Percentiles rank a stretch among this genome's conserved stretches.
These are phyloP conservation scores for Aspergillus alliaceus DNA, from an alignment of 2,329 filamentous ascomycete species.

Conservation along the genomic window DNA sequence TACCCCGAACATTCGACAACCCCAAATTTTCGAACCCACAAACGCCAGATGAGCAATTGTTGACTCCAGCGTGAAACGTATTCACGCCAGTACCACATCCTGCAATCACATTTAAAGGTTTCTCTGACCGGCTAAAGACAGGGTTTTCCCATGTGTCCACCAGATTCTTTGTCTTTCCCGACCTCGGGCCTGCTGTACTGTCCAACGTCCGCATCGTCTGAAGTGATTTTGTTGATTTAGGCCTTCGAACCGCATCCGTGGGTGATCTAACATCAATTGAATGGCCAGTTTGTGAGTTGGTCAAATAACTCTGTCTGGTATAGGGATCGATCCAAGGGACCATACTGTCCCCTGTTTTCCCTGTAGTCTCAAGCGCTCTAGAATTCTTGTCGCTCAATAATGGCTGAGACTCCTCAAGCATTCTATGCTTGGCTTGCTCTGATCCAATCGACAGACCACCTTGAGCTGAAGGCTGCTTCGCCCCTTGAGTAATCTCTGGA, in stretches of 20 bases:
- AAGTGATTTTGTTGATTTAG: conserved; percentile 19
- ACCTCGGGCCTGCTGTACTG: conserved; percentile 15
- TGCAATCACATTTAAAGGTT: conserved; percentile 38
- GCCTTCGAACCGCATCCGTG: conserved; percentile 9
- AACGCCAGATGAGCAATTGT: conserved; percentile 22
- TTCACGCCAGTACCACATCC: conserved; percentile 12
- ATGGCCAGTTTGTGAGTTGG: conserved; percentile 38
- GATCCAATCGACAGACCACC: neutral
- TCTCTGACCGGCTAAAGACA: conserved; percentile 60
- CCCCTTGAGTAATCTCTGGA: neutral
- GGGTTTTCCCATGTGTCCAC: conserved; percentile 73
- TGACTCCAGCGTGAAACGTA: conserved; percentile 13
- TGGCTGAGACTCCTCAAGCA: neutral
- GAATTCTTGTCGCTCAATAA: neutral
- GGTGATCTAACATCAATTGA: conserved; percentile 20
- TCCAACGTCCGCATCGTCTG: conserved; percentile 4
- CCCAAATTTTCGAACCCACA: conserved; percentile 22
- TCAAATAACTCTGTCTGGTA: conserved; percentile 43
- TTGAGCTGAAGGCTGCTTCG: neutral
- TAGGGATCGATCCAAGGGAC: conserved; percentile 61
- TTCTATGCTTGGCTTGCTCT: conserved; percentile 3
- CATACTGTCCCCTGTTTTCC: conserved; percentile 15
- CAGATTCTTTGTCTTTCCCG: conserved; percentile 57
- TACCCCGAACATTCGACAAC: conserved; percentile 33
- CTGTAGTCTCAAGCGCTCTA: neutral